These are phyloP conservation scores for Silene noctiflora DNA, from an alignment of 179 eudicot species.

Conservation along the genomic window DNA sequence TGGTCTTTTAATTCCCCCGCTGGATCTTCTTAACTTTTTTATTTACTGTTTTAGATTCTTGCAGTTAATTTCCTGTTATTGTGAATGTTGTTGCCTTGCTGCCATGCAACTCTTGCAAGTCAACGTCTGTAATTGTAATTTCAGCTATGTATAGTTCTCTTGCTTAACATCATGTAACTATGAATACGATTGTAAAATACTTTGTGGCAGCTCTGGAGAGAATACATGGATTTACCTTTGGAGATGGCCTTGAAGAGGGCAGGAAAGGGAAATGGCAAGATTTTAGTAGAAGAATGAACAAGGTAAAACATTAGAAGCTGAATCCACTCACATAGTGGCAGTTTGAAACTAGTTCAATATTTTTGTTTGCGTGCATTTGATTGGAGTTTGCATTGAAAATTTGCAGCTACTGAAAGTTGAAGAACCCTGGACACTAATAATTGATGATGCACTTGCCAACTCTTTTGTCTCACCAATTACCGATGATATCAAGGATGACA, in stretches of 20 bases:
- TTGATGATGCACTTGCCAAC: conserved; percentile 90
- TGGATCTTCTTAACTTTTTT: not conserved
- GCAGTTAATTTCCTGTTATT: not conserved
- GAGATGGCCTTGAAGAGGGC: conserved; percentile 84
- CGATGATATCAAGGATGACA: conserved; percentile 73
- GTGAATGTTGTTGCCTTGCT: not conserved
- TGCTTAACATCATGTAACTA: not conserved
- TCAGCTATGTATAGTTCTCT: not conserved
- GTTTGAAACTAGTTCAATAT: not conserved
- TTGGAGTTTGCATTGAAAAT: conserved; percentile 15
- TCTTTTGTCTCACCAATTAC: conserved; percentile 87
- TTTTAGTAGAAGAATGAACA: conserved; percentile 59
- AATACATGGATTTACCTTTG: conserved; percentile 90
- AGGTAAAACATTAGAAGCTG: conserved; percentile 38
- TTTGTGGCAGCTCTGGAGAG: conserved; percentile 70
- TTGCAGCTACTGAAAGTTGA: conserved; percentile 70
- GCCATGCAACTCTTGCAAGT: not conserved
- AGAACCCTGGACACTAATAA: conserved; percentile 79
- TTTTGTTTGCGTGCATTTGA: conserved; percentile 1
- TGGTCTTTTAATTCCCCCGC: not conserved
- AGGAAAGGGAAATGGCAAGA: conserved; percentile 74
- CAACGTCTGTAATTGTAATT: not conserved
- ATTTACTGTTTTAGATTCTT: not conserved
- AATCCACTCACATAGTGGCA: not conserved
- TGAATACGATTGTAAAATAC: not conserved